A percentile compares a stretch with the other conserved stretches of the same genome.
Conservation (phyloP, 768 basidiomycete species). For the Rhizopogon roseolus region DNA sequence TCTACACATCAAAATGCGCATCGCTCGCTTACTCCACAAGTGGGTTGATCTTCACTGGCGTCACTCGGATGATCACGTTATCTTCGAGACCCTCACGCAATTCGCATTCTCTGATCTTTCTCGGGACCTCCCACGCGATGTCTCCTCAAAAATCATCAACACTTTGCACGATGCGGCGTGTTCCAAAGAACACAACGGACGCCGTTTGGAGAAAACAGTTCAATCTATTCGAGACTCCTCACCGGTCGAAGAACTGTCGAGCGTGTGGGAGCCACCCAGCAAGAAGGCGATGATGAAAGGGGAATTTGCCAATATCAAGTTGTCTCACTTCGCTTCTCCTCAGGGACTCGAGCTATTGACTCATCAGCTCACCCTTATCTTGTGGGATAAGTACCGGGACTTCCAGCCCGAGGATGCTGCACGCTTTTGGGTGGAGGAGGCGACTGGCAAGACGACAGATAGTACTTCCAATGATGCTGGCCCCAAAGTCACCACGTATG, state of each 20-base stretch:
- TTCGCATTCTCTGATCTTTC: constrained; percentile 28
- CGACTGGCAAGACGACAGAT: constrained; percentile 11
- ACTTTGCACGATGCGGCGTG: constrained; percentile 25
- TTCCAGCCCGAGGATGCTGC: constrained; percentile 43
- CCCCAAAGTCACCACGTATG: constrained; percentile 23
- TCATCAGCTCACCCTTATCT: constrained; percentile 37
- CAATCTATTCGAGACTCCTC: constrained; percentile 16
- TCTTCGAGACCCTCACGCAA: constrained; percentile 25
- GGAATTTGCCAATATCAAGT: constrained; percentile 22
- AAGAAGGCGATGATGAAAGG: constrained; percentile 23
- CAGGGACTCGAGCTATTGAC: constrained; percentile 40
- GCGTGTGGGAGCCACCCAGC: constrained; percentile 22
- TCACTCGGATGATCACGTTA: constrained; percentile 39
- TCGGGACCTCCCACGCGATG: constrained; percentile 21
- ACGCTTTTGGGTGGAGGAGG: constrained; percentile 32
- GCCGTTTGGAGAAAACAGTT: constrained; percentile 21
- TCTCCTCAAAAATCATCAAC: constrained; percentile 22
- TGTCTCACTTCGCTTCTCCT: constrained; percentile 30
- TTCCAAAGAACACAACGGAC: constrained; percentile 18
- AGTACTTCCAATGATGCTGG: constrained; percentile 16
- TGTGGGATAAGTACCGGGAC: constrained; percentile 32
- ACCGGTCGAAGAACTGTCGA: constrained; percentile 12
- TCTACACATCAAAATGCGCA: constrained; percentile 48
- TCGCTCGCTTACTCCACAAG: constrained; percentile 55
- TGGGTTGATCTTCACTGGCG: constrained; percentile 76